phyloP scores from a whole-genome alignment of 306 rosid species.

The cucumber (Cucumis sativus) region Cucumber_9930_V3 NC_026658.2:16033001-16033500 shows the following conservation, averaged over 20 bases:
- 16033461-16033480: neutral
- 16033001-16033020: too few relatives aligned
- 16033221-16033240: too few relatives aligned
- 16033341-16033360: conserved; percentile 99
- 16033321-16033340: conserved; percentile 99
- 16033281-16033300: conserved; percentile 5
- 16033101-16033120: too few relatives aligned
- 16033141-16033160: too few relatives aligned
- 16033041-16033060: too few relatives aligned
- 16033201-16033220: too few relatives aligned
- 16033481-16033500: neutral
- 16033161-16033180: too few relatives aligned
- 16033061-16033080: too few relatives aligned
- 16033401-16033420: conserved; percentile 93
- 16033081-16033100: too few relatives aligned
- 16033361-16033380: conserved; percentile 98
- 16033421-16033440: conserved; percentile 97
- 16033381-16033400: conserved; percentile 94
- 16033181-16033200: too few relatives aligned
- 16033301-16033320: conserved; percentile 8
- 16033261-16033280: conserved; percentile 4
- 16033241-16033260: neutral
- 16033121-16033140: too few relatives aligned
- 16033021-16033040: too few relatives aligned
- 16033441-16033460: conserved; percentile 21